Percentiles rank a stretch among this genome's conserved stretches.
Conservation (phyloP, 2,329 filamentous ascomycete genomes). For the Didymella pomorum region DNA sequence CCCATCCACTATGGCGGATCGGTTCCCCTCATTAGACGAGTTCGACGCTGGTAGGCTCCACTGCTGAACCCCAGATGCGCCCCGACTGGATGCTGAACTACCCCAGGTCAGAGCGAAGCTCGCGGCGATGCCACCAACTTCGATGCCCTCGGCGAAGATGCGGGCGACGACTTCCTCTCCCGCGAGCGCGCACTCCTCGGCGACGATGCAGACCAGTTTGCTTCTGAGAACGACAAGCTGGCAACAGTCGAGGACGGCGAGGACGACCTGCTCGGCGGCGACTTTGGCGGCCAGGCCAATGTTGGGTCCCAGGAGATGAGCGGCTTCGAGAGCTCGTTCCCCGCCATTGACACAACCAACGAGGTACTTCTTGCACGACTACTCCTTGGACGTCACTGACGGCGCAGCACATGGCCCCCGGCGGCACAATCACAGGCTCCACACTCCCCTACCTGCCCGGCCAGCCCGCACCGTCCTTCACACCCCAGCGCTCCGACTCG, state of each 20-base stretch:
- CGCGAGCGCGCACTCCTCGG: constrained; percentile 90
- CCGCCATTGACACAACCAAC: constrained; percentile 77
- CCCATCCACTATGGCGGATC: constrained; percentile 56
- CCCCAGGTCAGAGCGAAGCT: constrained; percentile 72
- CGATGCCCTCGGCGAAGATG: constrained; percentile 63
- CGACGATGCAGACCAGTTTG: constrained; percentile 92
- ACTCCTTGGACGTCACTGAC: too few species aligned
- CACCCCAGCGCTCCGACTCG: constrained; percentile 69
- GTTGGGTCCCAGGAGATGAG: constrained; percentile 57
- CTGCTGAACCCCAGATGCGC: constrained; percentile 32
- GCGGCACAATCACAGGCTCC: constrained; percentile 80
- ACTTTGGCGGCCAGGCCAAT: constrained; percentile 54
- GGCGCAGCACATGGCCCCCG: constrained; percentile 72
- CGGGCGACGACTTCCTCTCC: constrained; percentile 84
- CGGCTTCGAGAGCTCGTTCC: constrained; percentile 89
- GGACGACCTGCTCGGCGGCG: constrained; percentile 75
- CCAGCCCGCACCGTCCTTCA: constrained; percentile 47
- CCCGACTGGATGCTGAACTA: constrained; percentile 34
- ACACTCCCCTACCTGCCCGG: constrained; percentile 62
- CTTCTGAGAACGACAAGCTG: constrained; percentile 74
- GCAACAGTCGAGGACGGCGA: constrained; percentile 69
- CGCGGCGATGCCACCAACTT: constrained; percentile 58
- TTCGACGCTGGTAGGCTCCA: constrained; percentile 58
- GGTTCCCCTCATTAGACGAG: constrained; percentile 62
- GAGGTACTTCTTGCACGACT: too few species aligned